Evolutionary conservation across 2,329 filamentous ascomycete species (phyloP).

Genomic region (Ophiocordyceps camponoti-leonardi): DNA sequence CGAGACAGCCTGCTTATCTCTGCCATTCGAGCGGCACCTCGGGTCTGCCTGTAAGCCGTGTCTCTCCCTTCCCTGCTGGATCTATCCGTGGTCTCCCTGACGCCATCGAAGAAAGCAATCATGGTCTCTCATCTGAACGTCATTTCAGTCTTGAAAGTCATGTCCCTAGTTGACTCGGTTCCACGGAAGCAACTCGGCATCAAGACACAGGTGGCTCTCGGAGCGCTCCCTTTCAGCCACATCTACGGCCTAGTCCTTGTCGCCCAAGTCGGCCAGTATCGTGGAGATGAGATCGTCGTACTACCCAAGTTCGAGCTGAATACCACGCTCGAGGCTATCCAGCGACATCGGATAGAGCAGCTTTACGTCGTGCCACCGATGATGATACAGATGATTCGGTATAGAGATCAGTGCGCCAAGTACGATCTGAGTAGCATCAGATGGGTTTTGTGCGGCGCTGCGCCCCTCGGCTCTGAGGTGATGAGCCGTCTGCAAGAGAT

Average conservation of each 20-base stretch:
- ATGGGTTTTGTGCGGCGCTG: conserved; percentile 53
- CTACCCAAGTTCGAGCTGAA: conserved; percentile 61
- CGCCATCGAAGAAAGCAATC: conserved; percentile 48
- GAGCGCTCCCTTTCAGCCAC: conserved; percentile 64
- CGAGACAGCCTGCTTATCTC: conserved; percentile 54
- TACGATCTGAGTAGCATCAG: conserved; percentile 54
- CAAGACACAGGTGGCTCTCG: conserved; percentile 33
- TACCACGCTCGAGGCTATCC: conserved; percentile 44
- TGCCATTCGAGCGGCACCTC: conserved; percentile 72
- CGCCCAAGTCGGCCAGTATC: conserved; percentile 45
- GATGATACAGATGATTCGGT: conserved; percentile 47
- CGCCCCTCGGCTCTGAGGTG: conserved; percentile 55
- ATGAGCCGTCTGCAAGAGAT: conserved; percentile 41
- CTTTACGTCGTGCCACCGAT: conserved; percentile 64
- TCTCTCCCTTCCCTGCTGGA: not conserved
- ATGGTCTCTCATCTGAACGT: conserved; percentile 70
- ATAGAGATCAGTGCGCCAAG: conserved; percentile 27
- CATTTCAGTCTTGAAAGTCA: conserved; percentile 58
- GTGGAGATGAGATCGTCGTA: conserved; percentile 57
- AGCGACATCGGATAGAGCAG: conserved; percentile 49
- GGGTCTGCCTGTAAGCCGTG: conserved; percentile 35
- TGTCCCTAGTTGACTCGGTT: conserved; percentile 10
- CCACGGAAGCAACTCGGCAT: conserved; percentile 18
- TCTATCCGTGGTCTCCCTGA: not conserved
- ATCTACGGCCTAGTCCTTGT: conserved; percentile 66